These are phyloP conservation scores for Plasmodium sp. DNA, from an alignment of 169 alveolate species.

Conservation along the genomic window DNA sequence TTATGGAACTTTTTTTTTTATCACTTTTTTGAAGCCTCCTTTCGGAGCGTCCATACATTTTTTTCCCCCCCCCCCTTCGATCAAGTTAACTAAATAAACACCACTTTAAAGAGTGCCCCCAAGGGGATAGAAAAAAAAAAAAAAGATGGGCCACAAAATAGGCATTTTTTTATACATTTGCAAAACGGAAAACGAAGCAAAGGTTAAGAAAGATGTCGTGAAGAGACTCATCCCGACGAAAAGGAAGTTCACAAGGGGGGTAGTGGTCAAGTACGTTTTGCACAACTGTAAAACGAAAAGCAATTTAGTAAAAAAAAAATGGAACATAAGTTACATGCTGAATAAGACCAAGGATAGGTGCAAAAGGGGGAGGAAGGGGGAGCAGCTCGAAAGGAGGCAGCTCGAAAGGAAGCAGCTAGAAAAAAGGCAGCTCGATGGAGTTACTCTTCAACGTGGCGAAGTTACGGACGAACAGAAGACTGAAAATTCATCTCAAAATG, in stretches of 20 bases:
- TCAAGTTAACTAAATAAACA: background rate
- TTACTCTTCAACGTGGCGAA: background rate
- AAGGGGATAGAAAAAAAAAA: background rate
- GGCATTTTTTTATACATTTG: constrained; percentile 30
- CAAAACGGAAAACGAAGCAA: constrained; percentile 9
- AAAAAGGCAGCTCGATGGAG: background rate
- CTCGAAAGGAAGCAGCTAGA: background rate
- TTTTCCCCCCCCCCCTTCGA: background rate
- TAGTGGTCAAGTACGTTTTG: constrained; percentile 15
- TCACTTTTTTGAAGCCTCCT: background rate
- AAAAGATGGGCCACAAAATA: constrained; percentile 49
- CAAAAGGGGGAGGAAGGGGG: background rate
- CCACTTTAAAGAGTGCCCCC: background rate
- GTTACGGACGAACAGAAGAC: background rate
- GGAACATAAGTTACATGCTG: constrained; percentile 30
- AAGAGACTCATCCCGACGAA: constrained; percentile 24
- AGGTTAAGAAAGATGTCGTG: constrained; percentile 12
- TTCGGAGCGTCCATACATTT: background rate
- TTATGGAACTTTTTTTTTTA: background rate
- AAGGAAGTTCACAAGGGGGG: constrained; percentile 22
- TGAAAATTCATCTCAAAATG: background rate
- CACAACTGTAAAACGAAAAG: constrained; percentile 17
- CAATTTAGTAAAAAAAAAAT: constrained; percentile 33
- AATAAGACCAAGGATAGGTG: constrained; percentile 26
- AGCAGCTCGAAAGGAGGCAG: background rate